Conservation (phyloP, 176 grass and related monocot species). For the Triticum timopheevii region DNA sequence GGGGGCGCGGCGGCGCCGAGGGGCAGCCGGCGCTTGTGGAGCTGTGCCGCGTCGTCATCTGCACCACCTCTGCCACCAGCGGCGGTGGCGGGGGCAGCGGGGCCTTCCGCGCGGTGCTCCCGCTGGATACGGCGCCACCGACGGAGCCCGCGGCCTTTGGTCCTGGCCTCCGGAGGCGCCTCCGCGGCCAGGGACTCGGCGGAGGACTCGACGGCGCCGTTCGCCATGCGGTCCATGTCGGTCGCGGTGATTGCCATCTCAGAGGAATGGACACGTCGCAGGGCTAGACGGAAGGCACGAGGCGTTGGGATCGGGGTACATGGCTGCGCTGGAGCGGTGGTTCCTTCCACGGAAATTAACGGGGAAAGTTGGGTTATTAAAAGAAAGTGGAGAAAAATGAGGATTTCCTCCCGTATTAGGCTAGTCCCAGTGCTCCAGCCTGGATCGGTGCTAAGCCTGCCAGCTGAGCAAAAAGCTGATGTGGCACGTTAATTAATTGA, state of each 20-base stretch:
- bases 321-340: not conserved
- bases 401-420: too few relatives aligned
- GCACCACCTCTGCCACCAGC: not conserved
- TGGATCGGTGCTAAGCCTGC: too few relatives aligned
- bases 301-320: not conserved
- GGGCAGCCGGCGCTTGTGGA: slow-evolving; percentile 53
- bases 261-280: not conserved
- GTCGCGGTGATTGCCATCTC: not conserved
- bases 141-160: slow-evolving; percentile 37
- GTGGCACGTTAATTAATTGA: too few relatives aligned
- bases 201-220: not conserved
- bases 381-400: too few relatives aligned
- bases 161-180: not conserved
- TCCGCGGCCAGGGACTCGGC: not conserved
- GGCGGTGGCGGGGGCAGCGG: not conserved
- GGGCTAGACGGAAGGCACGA: not conserved
- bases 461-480: too few relatives aligned
- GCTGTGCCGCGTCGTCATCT: slow-evolving; percentile 32
- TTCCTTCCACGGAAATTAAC: not conserved
- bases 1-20: not conserved
- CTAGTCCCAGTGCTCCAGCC: too few relatives aligned
- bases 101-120: slow-evolving; percentile 25
- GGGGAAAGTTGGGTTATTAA: too few relatives aligned
- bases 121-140: slow-evolving; percentile 61
- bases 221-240: not conserved